These are phyloP conservation scores for Yarrowia yakushimensis DNA, from an alignment of 805 yeast genomes.

Conservation along the genomic window DNA sequence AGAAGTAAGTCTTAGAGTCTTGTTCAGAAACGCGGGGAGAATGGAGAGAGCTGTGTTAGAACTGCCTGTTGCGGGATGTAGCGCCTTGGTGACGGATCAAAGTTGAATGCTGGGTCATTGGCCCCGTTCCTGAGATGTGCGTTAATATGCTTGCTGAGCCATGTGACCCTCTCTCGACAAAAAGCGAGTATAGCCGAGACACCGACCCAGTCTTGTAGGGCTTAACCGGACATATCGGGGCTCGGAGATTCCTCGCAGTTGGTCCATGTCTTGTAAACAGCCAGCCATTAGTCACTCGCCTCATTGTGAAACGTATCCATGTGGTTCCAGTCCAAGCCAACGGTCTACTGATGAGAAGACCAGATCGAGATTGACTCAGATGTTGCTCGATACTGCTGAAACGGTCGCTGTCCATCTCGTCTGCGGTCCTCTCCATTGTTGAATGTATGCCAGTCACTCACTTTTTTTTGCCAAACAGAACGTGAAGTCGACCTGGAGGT, in stretches of 20 bases:
- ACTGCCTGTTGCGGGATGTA: not conserved
- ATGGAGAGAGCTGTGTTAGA: not conserved
- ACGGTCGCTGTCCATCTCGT: too few relatives aligned
- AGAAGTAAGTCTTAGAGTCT: not conserved
- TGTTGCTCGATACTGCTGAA: too few relatives aligned
- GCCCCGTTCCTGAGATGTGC: constrained; percentile 22
- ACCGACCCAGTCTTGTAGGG: not conserved
- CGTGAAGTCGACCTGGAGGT: too few relatives aligned
- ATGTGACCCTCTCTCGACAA: not conserved
- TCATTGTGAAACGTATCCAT: not conserved
- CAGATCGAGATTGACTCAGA: too few relatives aligned
- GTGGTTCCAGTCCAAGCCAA: too few relatives aligned
- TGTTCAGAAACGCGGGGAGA: not conserved
- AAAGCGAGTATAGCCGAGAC: not conserved
- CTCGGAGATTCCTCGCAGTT: not conserved
- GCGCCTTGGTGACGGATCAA: not conserved
- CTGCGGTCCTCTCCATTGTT: too few relatives aligned
- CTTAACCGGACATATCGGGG: not conserved
- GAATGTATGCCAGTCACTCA: not conserved
- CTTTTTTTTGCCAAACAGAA: too few relatives aligned
- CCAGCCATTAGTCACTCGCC: not conserved
- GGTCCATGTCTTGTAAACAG: too few relatives aligned
- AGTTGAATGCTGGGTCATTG: not conserved
- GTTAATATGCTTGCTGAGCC: constrained; percentile 11
- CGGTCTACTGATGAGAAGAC: too few relatives aligned